These are phyloP conservation scores for Globisporangium cystogenes DNA, from an alignment of 352 stramenopile species.

Conservation along the genomic window DNA sequence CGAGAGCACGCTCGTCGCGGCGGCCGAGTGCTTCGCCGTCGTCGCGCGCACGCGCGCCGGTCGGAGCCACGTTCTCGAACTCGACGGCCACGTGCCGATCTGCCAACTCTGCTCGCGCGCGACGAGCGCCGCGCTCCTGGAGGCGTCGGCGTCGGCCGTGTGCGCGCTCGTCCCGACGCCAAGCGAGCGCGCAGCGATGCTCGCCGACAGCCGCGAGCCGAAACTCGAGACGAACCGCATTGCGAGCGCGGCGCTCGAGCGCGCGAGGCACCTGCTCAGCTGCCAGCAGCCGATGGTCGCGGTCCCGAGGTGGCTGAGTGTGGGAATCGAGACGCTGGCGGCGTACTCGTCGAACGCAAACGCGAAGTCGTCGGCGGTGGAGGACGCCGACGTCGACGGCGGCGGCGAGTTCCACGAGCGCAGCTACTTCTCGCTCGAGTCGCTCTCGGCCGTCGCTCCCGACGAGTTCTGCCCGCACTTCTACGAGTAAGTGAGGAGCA, in stretches of 20 bases:
- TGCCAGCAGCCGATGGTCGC: neutral
- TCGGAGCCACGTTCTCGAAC: conserved; percentile 39
- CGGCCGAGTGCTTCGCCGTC: conserved; percentile 48
- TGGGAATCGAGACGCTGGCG: conserved; percentile 32
- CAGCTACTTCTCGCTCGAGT: conserved; percentile 61
- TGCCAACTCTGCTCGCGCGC: conserved; percentile 42
- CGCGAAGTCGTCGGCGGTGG: neutral
- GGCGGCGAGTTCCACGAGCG: conserved; percentile 47
- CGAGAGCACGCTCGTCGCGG: conserved; percentile 33
- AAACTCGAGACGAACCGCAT: conserved; percentile 54
- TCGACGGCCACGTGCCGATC: conserved; percentile 52
- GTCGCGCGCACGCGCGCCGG: conserved; percentile 36
- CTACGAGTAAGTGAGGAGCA: conserved; percentile 17
- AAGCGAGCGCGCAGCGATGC: conserved; percentile 25
- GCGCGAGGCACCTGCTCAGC: conserved; percentile 33
- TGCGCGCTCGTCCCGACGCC: conserved; percentile 41
- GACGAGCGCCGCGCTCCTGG: conserved; percentile 22
- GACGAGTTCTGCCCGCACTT: conserved; percentile 54
- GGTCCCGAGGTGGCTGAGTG: conserved; percentile 9
- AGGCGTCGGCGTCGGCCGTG: conserved; percentile 41
- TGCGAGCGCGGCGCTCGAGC: conserved; percentile 39
- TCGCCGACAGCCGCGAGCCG: conserved; percentile 44
- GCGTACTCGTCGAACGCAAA: conserved; percentile 13
- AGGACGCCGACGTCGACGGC: conserved; percentile 15
- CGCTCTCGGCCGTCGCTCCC: conserved; percentile 35